Percentiles rank a stretch among this genome's conserved stretches.
These are phyloP conservation scores for Cercospora citrullina DNA, from an alignment of 2,329 filamentous ascomycete genomes.

Conservation along the genomic window DNA sequence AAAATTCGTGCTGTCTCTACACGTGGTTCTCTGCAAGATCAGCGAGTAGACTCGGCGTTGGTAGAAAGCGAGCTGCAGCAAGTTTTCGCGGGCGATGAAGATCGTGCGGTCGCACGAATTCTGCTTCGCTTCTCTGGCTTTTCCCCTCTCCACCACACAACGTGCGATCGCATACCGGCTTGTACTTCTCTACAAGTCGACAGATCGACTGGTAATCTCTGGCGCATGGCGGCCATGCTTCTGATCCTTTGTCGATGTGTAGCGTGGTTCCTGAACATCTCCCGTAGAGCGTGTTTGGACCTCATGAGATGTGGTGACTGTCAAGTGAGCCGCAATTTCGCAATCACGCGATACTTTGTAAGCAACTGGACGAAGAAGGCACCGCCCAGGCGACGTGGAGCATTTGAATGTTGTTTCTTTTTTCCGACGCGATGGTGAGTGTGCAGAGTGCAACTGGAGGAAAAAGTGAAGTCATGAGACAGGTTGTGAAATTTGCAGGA, in stretches of 20 bases:
- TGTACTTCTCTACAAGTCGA: not conserved
- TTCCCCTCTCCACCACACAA: not conserved
- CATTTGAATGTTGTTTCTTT: not conserved
- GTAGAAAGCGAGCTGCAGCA: not conserved
- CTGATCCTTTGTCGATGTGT: not conserved
- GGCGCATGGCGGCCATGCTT: constrained; percentile 2
- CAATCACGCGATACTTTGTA: too few species aligned
- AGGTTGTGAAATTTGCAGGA: not conserved
- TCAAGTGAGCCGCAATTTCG: not conserved
- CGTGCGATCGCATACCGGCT: not conserved
- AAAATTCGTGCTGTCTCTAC: not conserved
- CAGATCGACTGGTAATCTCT: not conserved
- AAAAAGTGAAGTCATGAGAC: not conserved
- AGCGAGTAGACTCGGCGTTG: not conserved
- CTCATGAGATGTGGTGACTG: not conserved
- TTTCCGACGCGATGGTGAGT: not conserved
- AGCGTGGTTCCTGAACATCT: not conserved
- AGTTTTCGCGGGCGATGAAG: not conserved
- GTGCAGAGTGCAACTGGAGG: not conserved
- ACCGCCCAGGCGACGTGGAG: too few species aligned
- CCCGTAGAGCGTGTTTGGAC: not conserved
- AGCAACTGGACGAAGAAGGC: too few species aligned
- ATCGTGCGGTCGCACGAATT: not conserved
- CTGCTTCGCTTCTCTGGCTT: not conserved
- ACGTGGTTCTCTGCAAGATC: not conserved